Evolutionary conservation across 352 stramenopile species (phyloP), one percentile per base, ranked within the genome.

Genomic region (Phytophthora ohioensis): DNA sequence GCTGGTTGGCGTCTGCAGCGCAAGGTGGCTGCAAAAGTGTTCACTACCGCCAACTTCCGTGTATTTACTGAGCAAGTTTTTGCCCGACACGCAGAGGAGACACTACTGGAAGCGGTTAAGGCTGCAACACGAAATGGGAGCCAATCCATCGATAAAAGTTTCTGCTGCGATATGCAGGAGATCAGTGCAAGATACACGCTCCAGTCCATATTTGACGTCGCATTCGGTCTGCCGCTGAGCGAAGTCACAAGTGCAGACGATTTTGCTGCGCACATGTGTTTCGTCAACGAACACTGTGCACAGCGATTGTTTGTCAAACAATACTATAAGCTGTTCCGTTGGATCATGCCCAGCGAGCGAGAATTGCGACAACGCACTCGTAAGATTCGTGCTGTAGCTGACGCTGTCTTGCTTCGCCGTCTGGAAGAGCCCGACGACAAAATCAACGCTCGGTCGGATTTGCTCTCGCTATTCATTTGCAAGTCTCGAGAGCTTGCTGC

Each of bases 21-120:
- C 56, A 96, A 96, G 55, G 83, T 85, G 27, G 90, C 91, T 47
- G 93, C 88, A 30, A 93, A 95, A 57, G 94, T 98, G 30, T 97
- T 97, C 31, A 95, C 87, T 34, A 85, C 78, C 1, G 70, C 57
- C 27, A 90, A 90, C 45, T 89, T 92, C 13, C 75, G 76, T 21
- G 67, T 70, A 1, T 87, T 81, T 46, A 73, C 68, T 2, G 81
- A 88, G 57, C 58, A 84, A 65, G 60, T 87, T 3, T 88, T 92
- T 52, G 59, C 68, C 30, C 79, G 75, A 21, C 80, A 90, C 64
- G 80, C 79, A 1, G 30, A 66, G 9, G 48, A 71, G 8, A 75
- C 62, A 27, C 49, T 83, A 27, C 21, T 27, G 21, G 21, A 27
- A 27, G 21, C 21, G 21, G 21, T 27, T 30, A 5, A 17, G 0